phyloP scores from a whole-genome alignment of 805 yeast genomes.

The Brettanomyces bruxellensis region DNA sequence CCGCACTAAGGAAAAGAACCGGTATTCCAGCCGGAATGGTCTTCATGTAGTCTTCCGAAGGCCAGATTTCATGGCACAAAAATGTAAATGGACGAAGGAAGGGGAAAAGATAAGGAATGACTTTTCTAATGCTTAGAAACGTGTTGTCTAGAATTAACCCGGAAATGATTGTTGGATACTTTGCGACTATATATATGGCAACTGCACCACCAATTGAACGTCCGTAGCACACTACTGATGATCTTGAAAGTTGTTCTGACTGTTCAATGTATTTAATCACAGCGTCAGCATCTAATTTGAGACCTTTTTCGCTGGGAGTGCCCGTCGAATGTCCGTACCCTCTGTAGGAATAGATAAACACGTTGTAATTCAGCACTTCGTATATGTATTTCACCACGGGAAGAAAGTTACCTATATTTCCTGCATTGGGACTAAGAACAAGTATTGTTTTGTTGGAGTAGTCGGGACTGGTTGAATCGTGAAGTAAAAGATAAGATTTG shows the following conservation, averaged over 20 bases:
- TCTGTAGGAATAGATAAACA: conserved; percentile 77
- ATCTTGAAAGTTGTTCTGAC: conserved; percentile 42
- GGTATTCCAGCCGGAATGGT: conserved; percentile 48
- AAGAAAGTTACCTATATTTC: conserved; percentile 85
- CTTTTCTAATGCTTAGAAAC: conserved; percentile 63
- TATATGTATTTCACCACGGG: conserved; percentile 72
- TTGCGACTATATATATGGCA: conserved; percentile 70
- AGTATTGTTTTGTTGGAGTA: conserved; percentile 61
- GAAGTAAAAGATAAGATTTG: conserved; percentile 54
- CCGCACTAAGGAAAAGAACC: conserved; percentile 61
- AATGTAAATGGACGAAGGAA: conserved; percentile 37
- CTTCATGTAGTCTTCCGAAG: conserved; percentile 54
- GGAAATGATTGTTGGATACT: conserved; percentile 37
- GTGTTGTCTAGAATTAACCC: conserved; percentile 83
- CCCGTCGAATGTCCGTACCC: conserved; percentile 88
- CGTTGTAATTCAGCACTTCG: conserved; percentile 57
- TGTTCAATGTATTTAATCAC: conserved; percentile 49
- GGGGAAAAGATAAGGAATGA: conserved; percentile 71
- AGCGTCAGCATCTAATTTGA: conserved; percentile 74
- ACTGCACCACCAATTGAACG: conserved; percentile 95
- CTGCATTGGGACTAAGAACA: conserved; percentile 81
- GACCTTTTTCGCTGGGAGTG: conserved; percentile 62
- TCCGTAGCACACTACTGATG: conserved; percentile 67
- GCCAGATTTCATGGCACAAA: conserved; percentile 78
- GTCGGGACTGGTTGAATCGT: conserved; percentile 28